Percentiles rank a stretch among this genome's conserved stretches.
Conservation (phyloP, 1,139 yeast species). For the Blastobotrys petasosporus region DNA sequence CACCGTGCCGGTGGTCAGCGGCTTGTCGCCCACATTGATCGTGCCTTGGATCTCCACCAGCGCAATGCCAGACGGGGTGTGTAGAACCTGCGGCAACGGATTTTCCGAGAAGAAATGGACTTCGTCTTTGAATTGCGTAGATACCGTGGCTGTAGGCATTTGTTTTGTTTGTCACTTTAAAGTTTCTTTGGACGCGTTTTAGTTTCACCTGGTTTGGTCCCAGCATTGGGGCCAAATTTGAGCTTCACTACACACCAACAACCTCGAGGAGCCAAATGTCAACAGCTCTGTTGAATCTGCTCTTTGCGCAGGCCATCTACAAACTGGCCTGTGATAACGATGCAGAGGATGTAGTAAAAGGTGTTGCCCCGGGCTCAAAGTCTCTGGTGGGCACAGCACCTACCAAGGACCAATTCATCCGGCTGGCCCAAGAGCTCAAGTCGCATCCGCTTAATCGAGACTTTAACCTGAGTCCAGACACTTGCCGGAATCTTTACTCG, state of each 20-base stretch:
- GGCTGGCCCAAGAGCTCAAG: conserved; percentile 24
- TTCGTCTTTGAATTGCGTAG: not conserved
- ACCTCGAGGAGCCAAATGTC: conserved; percentile 20
- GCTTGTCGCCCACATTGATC: conserved; percentile 26
- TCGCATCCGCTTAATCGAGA: conserved; percentile 27
- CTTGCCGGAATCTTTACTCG: conserved; percentile 25
- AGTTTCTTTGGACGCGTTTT: not conserved
- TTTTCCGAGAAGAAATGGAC: not conserved
- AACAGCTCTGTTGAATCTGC: conserved; percentile 28
- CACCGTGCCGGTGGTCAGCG: conserved; percentile 21
- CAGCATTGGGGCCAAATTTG: not conserved
- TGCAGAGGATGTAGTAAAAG: conserved; percentile 10
- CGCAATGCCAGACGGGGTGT: conserved; percentile 32
- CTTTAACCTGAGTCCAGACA: conserved; percentile 26
- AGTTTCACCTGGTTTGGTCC: not conserved
- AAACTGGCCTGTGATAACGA: conserved; percentile 27
- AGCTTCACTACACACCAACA: conserved; percentile 1
- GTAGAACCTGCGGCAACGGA: conserved; percentile 24
- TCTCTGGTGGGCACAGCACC: conserved; percentile 9
- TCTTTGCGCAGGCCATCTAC: conserved; percentile 32
- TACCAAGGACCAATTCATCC: conserved; percentile 17
- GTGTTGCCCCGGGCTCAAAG: conserved; percentile 3
- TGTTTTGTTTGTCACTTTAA: not conserved
- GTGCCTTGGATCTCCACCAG: conserved; percentile 33
- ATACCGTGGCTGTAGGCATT: conserved; percentile 11